These are phyloP conservation scores for Coleophoma cylindrospora DNA, from an alignment of 2,329 filamentous ascomycete genomes.

Conservation along the genomic window DNA sequence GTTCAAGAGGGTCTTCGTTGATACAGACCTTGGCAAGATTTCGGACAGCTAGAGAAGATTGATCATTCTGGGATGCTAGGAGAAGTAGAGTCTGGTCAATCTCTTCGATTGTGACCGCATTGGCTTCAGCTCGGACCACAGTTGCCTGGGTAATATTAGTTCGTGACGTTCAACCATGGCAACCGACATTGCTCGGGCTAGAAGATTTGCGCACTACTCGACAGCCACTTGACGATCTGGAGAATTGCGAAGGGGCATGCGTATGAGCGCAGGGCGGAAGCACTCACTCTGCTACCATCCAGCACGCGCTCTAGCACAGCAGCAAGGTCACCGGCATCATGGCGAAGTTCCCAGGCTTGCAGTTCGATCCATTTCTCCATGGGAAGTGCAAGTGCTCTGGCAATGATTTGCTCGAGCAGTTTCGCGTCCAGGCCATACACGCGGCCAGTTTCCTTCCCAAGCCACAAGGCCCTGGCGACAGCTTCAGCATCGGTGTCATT, in stretches of 20 bases:
- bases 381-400: constrained; percentile 61
- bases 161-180: constrained; percentile 19
- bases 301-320: constrained; percentile 34
- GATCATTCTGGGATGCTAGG: constrained; percentile 63
- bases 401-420: constrained; percentile 62
- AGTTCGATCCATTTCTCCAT: constrained; percentile 56
- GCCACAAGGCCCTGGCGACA: constrained; percentile 70
- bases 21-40: constrained; percentile 12
- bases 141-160: constrained; percentile 2
- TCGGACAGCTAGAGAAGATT: constrained; percentile 63
- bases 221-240: not conserved
- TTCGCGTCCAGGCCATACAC: constrained; percentile 66
- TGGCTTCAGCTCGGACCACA: constrained; percentile 4
- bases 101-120: constrained; percentile 61
- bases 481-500: constrained; percentile 54
- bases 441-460: constrained; percentile 70
- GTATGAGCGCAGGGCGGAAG: constrained; percentile 4
- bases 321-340: constrained; percentile 60
- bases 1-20: constrained; percentile 23
- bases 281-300: constrained; percentile 14
- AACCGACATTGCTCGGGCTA: not conserved
- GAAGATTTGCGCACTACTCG: not conserved
- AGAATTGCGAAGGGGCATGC: not conserved
- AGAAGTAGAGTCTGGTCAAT: constrained; percentile 62
- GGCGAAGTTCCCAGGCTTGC: constrained; percentile 48